Conservation (phyloP, 1,284 basidiomycete genomes). For the Testicularia cyperi region DNA sequence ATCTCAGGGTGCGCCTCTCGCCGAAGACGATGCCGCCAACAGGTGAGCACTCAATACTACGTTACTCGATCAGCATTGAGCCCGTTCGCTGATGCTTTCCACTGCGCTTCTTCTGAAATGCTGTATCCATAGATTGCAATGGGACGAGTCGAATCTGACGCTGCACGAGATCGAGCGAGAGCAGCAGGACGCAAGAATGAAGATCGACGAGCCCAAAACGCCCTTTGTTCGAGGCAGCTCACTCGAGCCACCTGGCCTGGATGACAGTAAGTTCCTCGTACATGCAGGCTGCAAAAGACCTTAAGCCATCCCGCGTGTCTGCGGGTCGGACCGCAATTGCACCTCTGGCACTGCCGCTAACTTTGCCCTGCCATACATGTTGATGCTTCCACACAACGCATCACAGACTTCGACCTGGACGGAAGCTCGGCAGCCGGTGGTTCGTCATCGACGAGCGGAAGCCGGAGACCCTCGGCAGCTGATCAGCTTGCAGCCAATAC, state of each 20-base stretch:
- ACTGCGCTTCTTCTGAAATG: too few relatives aligned
- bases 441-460: neutral
- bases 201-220: conserved; percentile 60
- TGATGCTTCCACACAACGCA: neutral
- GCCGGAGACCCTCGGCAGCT: conserved; percentile 32
- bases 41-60: conserved; percentile 1
- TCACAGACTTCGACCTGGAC: conserved; percentile 47
- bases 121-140: conserved; percentile 40
- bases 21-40: conserved; percentile 16
- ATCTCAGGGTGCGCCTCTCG: conserved; percentile 16
- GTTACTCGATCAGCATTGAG: too few relatives aligned
- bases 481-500: conserved; percentile 52
- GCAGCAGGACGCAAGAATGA: conserved; percentile 55
- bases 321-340: too few relatives aligned
- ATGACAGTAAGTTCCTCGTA: conserved; percentile 25
- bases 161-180: conserved; percentile 56
- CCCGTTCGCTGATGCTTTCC: too few relatives aligned
- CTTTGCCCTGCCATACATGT: too few relatives aligned
- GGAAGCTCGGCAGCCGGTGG: conserved; percentile 3
- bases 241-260: conserved; percentile 47
- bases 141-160: conserved; percentile 58
- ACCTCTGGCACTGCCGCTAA: too few relatives aligned
- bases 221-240: conserved; percentile 54
- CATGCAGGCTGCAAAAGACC: neutral
- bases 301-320: too few relatives aligned